Evolutionary conservation across 2,329 filamentous ascomycete genomes (phyloP), one percentile per base, ranked within the genome.

Genomic region (Penicillium sp.): DNA sequence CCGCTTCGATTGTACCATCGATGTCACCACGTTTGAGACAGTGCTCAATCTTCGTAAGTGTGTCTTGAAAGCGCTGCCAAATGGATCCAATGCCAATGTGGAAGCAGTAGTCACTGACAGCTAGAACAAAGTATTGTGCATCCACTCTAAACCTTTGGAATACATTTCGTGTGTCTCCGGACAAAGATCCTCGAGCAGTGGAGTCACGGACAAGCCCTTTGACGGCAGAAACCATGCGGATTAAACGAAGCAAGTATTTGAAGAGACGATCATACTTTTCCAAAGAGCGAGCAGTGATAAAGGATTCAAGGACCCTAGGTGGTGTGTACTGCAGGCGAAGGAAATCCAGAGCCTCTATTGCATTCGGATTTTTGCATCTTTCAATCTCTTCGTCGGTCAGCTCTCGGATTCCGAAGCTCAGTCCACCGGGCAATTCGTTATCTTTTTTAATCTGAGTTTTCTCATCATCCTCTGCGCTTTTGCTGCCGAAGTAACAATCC

Each of bases 281-380:
- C 10, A 97, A 75, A 1, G 87, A 81, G 0, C 79, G 70, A 0
- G 84, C 79, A 0, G 90, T 91, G 39, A 99, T 86, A 57, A 97
- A 81, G 0, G 85, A 79, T 38, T 86, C 80, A 0, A 97, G 77
- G 1, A 90, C 84, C 0, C 82, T 72, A 0, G 91, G 88, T 0
- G 91, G 81, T 38, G 87, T 89, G 73, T 97, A 97, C 42, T 91
- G 88, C 7, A 99, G 77, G 1, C 90, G 85, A 14, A 99, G 78
- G 66, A 99, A 97, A 72, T 97, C 94, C n/a, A 97, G 79, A 0
- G 94, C 94, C 67, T 93, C 86, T 16, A 97, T 81, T 0, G 87
- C 88, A 67, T 90, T 83, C 0, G 91, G 86, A 64, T 97, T 84
- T 79, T 95, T 86, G 71, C 91, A 93, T 58, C 82, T 85, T 48